Evolutionary conservation across 2,329 filamentous ascomycete species (phyloP).

Genomic region (Penicillium sp.): DNA sequence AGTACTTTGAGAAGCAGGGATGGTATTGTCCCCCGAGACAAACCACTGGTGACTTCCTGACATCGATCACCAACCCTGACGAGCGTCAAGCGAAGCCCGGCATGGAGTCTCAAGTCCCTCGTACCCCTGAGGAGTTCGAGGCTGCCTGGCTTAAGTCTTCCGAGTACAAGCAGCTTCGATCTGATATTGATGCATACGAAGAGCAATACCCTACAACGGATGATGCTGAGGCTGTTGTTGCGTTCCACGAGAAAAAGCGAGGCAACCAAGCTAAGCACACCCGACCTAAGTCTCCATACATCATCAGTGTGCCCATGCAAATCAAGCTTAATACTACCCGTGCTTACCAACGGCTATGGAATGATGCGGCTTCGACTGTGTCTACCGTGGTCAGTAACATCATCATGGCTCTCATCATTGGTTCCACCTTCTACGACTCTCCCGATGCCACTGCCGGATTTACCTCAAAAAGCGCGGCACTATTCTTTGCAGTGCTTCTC

Average conservation of each 20-base stretch:
- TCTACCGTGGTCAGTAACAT: slow-evolving; percentile 26
- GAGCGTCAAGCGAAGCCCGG: slow-evolving; percentile 58
- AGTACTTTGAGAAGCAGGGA: slow-evolving; percentile 67
- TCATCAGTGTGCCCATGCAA: slow-evolving; percentile 13
- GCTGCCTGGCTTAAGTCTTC: slow-evolving; percentile 17
- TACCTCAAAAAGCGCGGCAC: slow-evolving; percentile 70
- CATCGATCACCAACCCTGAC: slow-evolving; percentile 62
- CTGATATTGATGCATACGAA: slow-evolving; percentile 36
- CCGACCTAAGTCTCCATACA: slow-evolving; percentile 15
- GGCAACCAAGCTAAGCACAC: slow-evolving; percentile 30
- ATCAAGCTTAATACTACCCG: slow-evolving; percentile 41
- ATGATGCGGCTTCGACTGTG: slow-evolving; percentile 62
- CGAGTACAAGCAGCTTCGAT: slow-evolving; percentile 40
- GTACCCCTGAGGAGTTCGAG: slow-evolving; percentile 66
- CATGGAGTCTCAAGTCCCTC: slow-evolving; percentile 61
- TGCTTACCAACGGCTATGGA: slow-evolving; percentile 70
- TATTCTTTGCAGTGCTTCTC: slow-evolving; percentile 84
- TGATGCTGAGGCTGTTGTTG: slow-evolving; percentile 17
- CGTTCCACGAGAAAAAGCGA: slow-evolving; percentile 26
- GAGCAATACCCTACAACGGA: slow-evolving; percentile 22
- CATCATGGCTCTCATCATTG: slow-evolving; percentile 72
- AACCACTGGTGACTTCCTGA: slow-evolving; percentile 68
- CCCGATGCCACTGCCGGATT: slow-evolving; percentile 64
- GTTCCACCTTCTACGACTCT: slow-evolving; percentile 78
- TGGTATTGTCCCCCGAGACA: slow-evolving; percentile 66